Percentiles rank a stretch among this genome's conserved stretches.
These are phyloP conservation scores for Macrocybe gigantea DNA, from an alignment of 768 basidiomycete genomes.

Conservation along the genomic window DNA sequence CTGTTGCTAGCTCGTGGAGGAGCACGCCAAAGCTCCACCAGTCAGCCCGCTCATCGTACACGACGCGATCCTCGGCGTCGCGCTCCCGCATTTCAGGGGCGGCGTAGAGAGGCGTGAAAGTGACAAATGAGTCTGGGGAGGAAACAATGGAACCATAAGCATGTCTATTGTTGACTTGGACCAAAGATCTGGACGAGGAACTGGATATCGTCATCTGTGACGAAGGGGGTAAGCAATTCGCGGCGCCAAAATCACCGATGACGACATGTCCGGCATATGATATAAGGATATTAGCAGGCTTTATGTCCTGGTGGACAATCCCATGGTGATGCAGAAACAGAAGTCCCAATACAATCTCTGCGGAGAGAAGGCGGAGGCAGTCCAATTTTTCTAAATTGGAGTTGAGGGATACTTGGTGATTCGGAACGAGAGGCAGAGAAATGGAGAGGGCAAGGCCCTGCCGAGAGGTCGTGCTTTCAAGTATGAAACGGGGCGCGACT, in stretches of 20 bases:
- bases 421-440: slow-evolving; percentile 10
- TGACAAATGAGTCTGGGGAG: slow-evolving; percentile 16
- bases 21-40: slow-evolving; percentile 31
- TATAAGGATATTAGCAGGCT: slow-evolving; percentile 59
- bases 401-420: slow-evolving; percentile 1
- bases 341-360: slow-evolving; percentile 27
- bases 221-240: slow-evolving; percentile 21
- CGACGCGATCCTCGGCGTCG: slow-evolving; percentile 16
- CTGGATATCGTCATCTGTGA: not conserved
- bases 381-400: slow-evolving; percentile 5
- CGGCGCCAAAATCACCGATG: slow-evolving; percentile 62
- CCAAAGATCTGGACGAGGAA: not conserved
- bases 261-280: slow-evolving; percentile 41
- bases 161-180: not conserved
- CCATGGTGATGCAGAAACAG: slow-evolving; percentile 48
- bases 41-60: slow-evolving; percentile 26
- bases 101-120: slow-evolving; percentile 29
- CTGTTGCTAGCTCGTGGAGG: slow-evolving; percentile 25
- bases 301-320: slow-evolving; percentile 67
- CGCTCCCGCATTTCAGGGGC: slow-evolving; percentile 27
- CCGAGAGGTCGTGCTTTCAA: not conserved
- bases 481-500: slow-evolving; percentile 19
- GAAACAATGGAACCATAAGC: slow-evolving; percentile 13
- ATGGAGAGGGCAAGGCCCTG: slow-evolving; percentile 2
- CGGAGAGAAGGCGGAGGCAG: slow-evolving; percentile 22